phyloP scores from a whole-genome alignment of 495 filamentous ascomycete genomes.

The Darksidea phi region DNA sequence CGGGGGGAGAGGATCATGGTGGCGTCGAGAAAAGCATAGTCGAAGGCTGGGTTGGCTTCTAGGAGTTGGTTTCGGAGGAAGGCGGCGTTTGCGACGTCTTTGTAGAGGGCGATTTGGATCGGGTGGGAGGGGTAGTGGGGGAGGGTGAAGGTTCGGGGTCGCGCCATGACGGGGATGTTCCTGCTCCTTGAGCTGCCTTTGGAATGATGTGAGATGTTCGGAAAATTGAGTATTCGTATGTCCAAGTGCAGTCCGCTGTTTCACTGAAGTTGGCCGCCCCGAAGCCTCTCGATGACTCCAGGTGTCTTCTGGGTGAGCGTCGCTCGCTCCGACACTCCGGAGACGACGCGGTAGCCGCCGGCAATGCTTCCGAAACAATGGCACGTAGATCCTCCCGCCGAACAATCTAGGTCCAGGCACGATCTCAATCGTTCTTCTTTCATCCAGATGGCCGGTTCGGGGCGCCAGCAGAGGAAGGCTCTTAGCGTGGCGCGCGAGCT shows the following conservation, averaged over 20 bases:
- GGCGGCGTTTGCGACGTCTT: slow-evolving; percentile 68
- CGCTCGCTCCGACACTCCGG: too few species aligned
- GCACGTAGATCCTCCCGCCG: not conserved
- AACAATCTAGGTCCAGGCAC: not conserved
- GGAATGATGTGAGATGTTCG: too few species aligned
- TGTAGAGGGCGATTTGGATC: slow-evolving; percentile 71
- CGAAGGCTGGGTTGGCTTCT: slow-evolving; percentile 73
- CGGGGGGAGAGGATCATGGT: slow-evolving; percentile 64
- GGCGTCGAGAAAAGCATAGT: slow-evolving; percentile 93
- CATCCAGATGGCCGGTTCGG: not conserved
- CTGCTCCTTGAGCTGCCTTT: not conserved
- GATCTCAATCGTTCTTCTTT: too few species aligned
- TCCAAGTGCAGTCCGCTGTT: too few species aligned
- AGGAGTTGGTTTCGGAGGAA: slow-evolving; percentile 80
- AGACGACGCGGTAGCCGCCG: too few species aligned
- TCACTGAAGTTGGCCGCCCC: too few species aligned
- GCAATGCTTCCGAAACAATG: not conserved
- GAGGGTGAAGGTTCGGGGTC: slow-evolving; percentile 54
- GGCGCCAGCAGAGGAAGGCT: not conserved
- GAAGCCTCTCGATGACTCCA: too few species aligned
- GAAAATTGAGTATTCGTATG: too few species aligned
- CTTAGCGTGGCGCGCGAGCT: not conserved
- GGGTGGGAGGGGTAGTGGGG: slow-evolving; percentile 67
- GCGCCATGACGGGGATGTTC: slow-evolving; percentile 18
- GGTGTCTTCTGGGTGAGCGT: too few species aligned